phyloP scores from a whole-genome alignment of 2,329 filamentous ascomycete genomes.

The Hypoxylon sp. region DNA sequence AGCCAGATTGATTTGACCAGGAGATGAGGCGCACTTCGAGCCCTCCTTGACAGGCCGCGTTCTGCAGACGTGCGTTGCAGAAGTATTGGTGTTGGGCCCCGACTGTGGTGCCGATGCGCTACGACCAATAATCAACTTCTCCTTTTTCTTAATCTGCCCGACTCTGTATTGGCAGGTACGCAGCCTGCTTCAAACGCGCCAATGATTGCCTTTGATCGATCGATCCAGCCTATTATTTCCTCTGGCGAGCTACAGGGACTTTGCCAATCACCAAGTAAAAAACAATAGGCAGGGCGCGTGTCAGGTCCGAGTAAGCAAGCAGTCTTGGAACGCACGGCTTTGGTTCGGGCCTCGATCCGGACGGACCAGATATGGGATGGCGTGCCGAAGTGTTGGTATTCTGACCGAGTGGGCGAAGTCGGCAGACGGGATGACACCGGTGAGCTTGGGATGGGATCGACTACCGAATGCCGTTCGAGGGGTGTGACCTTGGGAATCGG shows the following conservation, averaged over 20 bases:
- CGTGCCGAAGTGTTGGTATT: constrained; percentile 18
- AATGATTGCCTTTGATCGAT: constrained; percentile 31
- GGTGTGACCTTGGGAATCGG: constrained; percentile 28
- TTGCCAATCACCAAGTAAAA: constrained; percentile 29
- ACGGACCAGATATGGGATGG: constrained; percentile 21
- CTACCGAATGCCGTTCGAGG: constrained; percentile 32
- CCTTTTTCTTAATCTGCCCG: constrained; percentile 30
- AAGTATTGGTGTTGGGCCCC: constrained; percentile 35
- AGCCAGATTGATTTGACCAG: constrained; percentile 32
- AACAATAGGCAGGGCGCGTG: constrained; percentile 26
- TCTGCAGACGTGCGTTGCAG: constrained; percentile 26
- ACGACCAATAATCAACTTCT: constrained; percentile 29
- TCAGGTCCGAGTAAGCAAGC: constrained; percentile 33
- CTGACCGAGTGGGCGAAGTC: constrained; percentile 16
- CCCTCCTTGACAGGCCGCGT: constrained; percentile 5
- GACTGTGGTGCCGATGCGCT: constrained; percentile 26
- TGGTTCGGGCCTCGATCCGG: constrained; percentile 29
- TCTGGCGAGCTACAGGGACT: constrained; percentile 25
- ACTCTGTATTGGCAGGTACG: constrained; percentile 31
- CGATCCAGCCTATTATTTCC: constrained; percentile 36
- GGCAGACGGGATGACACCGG: constrained; percentile 13
- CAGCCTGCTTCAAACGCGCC: constrained; percentile 24
- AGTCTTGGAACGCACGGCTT: constrained; percentile 17
- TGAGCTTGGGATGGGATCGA: constrained; percentile 27
- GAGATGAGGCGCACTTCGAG: constrained; percentile 32